Percentiles rank a stretch among this genome's conserved stretches.
Evolutionary conservation across 2,329 filamentous ascomycete genomes (phyloP).

Genomic region (Didymella keratinophila): DNA sequence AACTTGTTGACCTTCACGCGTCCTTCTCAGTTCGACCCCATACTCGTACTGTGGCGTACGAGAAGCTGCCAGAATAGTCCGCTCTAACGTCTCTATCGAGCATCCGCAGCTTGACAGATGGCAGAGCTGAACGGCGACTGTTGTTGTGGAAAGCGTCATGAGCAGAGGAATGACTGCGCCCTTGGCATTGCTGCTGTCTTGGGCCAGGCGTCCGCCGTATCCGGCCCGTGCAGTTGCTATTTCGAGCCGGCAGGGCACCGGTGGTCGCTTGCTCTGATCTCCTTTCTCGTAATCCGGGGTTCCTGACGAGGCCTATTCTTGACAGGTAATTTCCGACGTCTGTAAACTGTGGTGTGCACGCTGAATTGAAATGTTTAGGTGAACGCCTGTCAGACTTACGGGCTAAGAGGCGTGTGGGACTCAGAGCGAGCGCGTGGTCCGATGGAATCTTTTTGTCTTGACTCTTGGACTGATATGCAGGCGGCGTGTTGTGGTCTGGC

Average conservation of each 20-base stretch:
- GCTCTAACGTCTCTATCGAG: background rate
- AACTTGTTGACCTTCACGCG: conserved; percentile 4
- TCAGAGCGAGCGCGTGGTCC: background rate
- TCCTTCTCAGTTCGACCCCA: background rate
- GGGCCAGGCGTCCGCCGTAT: conserved; percentile 2
- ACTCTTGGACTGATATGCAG: background rate
- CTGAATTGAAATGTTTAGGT: background rate
- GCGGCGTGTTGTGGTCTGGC: background rate
- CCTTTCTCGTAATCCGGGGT: conserved; percentile 12
- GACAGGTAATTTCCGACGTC: conserved; percentile 2
- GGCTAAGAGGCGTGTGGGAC: background rate
- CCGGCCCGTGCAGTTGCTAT: conserved; percentile 20
- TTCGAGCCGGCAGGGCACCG: conserved; percentile 4
- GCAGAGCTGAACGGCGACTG: background rate
- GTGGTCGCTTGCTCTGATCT: conserved; percentile 1
- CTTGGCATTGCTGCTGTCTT: conserved; percentile 15
- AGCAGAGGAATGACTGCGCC: conserved; percentile 2
- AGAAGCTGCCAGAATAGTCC: background rate
- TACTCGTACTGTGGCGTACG: background rate
- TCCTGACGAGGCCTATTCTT: background rate
- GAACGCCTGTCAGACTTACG: background rate
- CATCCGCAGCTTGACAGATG: too few species aligned
- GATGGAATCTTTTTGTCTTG: background rate
- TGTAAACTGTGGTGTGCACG: background rate
- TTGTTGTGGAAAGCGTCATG: conserved; percentile 13